phyloP scores from a whole-genome alignment of 2,329 filamentous ascomycete species.

The Claviceps sp. region DNA sequence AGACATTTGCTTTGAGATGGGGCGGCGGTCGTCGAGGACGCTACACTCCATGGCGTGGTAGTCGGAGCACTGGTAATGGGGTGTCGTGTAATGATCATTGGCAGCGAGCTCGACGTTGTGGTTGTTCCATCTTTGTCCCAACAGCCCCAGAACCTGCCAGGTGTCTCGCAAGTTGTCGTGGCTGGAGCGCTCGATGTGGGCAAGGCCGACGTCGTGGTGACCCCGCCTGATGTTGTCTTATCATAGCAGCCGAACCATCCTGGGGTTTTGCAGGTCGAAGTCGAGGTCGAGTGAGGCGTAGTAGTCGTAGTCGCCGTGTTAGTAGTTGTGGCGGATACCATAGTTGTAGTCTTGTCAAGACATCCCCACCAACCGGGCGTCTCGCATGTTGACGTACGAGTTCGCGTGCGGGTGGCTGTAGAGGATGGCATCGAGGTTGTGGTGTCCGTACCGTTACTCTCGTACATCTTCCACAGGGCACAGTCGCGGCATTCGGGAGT shows the following conservation, averaged over 20 bases:
- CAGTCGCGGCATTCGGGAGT: slow-evolving; percentile 82
- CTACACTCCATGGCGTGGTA: slow-evolving; percentile 14
- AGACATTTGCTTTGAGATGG: slow-evolving; percentile 19
- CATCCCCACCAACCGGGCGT: slow-evolving; percentile 91
- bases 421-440: slow-evolving; percentile 47
- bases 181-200: slow-evolving; percentile 14
- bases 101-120: slow-evolving; percentile 7
- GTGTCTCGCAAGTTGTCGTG: slow-evolving; percentile 32
- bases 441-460: slow-evolving; percentile 74
- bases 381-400: slow-evolving; percentile 74
- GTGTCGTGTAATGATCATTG: slow-evolving; percentile 6
- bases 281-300: slow-evolving; percentile 32
- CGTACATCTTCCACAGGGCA: slow-evolving; percentile 85
- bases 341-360: slow-evolving; percentile 49
- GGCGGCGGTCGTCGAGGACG: slow-evolving; percentile 13
- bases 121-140: slow-evolving; percentile 25
- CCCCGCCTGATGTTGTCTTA: slow-evolving; percentile 14
- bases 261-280: slow-evolving; percentile 36
- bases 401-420: slow-evolving; percentile 51
- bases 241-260: slow-evolving; percentile 57
- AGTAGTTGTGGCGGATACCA: slow-evolving; percentile 21
- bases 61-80: slow-evolving; percentile 19
- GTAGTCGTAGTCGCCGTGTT: slow-evolving; percentile 28
- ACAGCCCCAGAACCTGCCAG: slow-evolving; percentile 45
- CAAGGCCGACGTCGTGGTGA: slow-evolving; percentile 12